A percentile compares a stretch with the other conserved stretches of the same genome.
Evolutionary conservation across 2,329 filamentous ascomycete species (phyloP).

Genomic region (Colletotrichum simmondsii): DNA sequence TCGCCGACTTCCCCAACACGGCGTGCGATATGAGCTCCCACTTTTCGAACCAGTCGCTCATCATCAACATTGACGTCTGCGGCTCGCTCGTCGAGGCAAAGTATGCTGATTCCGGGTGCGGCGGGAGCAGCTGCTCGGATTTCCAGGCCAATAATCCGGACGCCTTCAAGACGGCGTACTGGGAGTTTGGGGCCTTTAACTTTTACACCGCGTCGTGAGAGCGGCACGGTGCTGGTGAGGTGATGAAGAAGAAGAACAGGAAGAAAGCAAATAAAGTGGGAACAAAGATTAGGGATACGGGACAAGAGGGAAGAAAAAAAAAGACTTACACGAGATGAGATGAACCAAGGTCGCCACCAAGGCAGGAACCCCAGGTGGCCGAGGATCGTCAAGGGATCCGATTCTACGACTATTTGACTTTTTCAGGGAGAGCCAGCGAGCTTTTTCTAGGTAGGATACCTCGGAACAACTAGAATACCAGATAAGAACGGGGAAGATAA

Average conservation of each 20-base stretch:
- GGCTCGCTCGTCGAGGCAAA: slow-evolving; percentile 63
- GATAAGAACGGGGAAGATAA: background rate
- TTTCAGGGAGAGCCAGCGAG: background rate
- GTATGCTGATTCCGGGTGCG: slow-evolving; percentile 58
- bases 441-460: background rate
- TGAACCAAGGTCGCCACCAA: background rate
- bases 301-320: background rate
- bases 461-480: background rate
- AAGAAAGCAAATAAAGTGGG: background rate
- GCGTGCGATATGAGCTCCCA: slow-evolving; percentile 68
- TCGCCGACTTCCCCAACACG: slow-evolving; percentile 74
- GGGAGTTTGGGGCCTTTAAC: slow-evolving; percentile 71
- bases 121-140: slow-evolving; percentile 61
- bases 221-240: background rate
- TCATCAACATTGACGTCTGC: slow-evolving; percentile 74
- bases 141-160: slow-evolving; percentile 67
- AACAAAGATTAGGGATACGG: background rate
- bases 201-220: slow-evolving; percentile 57
- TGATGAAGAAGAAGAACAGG: background rate
- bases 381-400: background rate
- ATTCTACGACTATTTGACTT: slow-evolving; percentile 5
- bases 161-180: slow-evolving; percentile 70
- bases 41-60: slow-evolving; percentile 74
- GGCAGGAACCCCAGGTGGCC: slow-evolving; percentile 16
- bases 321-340: background rate